phyloP scores from a whole-genome alignment of 305 asterid species.

The Withania somnifera region DNA sequence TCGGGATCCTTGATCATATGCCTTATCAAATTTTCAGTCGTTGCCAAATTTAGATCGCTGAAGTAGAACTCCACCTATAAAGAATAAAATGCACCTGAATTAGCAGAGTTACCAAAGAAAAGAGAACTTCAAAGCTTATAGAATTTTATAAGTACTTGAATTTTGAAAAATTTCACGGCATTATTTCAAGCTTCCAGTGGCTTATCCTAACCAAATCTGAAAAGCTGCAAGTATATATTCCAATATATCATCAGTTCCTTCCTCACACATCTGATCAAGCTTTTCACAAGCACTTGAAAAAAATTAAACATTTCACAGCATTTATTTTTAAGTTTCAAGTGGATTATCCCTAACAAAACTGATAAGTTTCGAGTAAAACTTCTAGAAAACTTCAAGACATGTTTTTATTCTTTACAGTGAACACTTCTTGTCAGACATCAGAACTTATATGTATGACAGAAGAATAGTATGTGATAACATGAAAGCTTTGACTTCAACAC shows the following conservation, averaged over 20 bases:
- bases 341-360: not conserved
- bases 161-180: not conserved
- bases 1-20: constrained; percentile 72
- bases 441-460: not conserved
- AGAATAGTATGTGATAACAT: not conserved
- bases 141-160: not conserved
- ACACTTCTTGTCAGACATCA: not conserved
- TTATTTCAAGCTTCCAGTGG: not conserved
- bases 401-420: not conserved
- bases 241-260: not conserved
- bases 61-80: constrained; percentile 83
- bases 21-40: constrained; percentile 68
- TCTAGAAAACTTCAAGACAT: not conserved
- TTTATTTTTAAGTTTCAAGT: not conserved
- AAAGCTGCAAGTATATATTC: not conserved
- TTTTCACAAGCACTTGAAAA: not conserved
- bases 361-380: not conserved
- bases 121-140: not conserved
- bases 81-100: constrained; percentile 2
- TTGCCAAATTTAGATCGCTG: constrained; percentile 85
- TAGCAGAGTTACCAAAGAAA: not conserved
- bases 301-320: not conserved
- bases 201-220: not conserved
- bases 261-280: not conserved
- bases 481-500: not conserved